phyloP scores from a whole-genome alignment of 148 eudicot species.

The Fallopia convolvulus region DNA sequence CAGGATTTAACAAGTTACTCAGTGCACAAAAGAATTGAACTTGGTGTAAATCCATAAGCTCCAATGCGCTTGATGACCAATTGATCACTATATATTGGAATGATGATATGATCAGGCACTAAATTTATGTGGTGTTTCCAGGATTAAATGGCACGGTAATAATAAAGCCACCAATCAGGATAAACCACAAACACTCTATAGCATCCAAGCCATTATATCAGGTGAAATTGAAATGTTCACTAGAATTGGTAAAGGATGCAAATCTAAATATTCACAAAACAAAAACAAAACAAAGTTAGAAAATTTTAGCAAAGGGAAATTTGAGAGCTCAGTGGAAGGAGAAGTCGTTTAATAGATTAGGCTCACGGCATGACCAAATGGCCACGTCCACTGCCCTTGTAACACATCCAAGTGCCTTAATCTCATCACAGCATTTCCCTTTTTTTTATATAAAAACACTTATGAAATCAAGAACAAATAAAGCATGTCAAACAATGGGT shows the following conservation, averaged over 20 bases:
- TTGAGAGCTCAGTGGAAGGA: conserved; percentile 74
- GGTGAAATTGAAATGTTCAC: conserved; percentile 34
- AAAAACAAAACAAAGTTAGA: not conserved
- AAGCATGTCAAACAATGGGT: conserved; percentile 3
- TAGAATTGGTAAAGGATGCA: conserved; percentile 68
- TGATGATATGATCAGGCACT: too few relatives aligned
- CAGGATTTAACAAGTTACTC: too few relatives aligned
- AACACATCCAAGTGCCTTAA: conserved; percentile 27
- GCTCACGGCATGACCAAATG: conserved; percentile 52
- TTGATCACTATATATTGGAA: too few relatives aligned
- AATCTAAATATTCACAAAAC: not conserved
- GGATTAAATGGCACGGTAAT: conserved; percentile 29
- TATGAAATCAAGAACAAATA: too few relatives aligned
- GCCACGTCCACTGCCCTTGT: conserved; percentile 51
- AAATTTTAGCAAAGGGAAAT: not conserved
- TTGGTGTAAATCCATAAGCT: too few relatives aligned
- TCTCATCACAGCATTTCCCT: conserved; percentile 45
- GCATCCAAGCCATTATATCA: conserved; percentile 69
- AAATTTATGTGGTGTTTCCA: conserved; percentile 42
- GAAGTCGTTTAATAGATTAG: conserved; percentile 50
- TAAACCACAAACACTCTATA: conserved; percentile 33
- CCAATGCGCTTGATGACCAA: too few relatives aligned
- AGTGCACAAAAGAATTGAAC: too few relatives aligned
- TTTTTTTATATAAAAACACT: too few relatives aligned
- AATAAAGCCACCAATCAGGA: conserved; percentile 42